These are phyloP conservation scores for Dactylis glomerata DNA, from an alignment of 176 grass and related monocot genomes.

Conservation along the genomic window DNA sequence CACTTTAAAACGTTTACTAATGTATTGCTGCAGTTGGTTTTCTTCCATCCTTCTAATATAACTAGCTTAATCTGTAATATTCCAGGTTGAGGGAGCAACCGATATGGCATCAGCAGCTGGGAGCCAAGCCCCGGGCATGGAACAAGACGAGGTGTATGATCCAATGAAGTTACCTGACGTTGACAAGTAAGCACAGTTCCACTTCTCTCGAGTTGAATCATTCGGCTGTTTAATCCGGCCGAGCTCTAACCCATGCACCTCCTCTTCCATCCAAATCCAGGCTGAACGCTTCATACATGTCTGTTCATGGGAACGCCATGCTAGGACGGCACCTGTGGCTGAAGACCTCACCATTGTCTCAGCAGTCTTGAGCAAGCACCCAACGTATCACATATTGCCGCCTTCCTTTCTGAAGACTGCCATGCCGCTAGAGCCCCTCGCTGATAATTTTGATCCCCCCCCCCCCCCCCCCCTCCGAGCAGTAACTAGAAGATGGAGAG, in stretches of 20 bases:
- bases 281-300: constrained; percentile 81
- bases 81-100: constrained; percentile 60
- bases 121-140: constrained; percentile 49
- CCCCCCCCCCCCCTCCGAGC: not conserved
- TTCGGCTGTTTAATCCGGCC: not conserved
- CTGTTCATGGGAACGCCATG: constrained; percentile 78
- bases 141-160: constrained; percentile 84
- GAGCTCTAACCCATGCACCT: constrained; percentile 19
- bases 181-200: constrained; percentile 52
- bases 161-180: constrained; percentile 86
- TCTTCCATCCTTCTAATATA: not conserved
- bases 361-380: constrained; percentile 21
- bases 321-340: constrained; percentile 82
- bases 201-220: not conserved
- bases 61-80: constrained; percentile 19
- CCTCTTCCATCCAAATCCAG: constrained; percentile 34
- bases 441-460: not conserved
- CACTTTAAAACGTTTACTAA: not conserved
- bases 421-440: not conserved
- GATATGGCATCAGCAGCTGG: constrained; percentile 44
- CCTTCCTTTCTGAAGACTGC: not conserved
- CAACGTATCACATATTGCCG: not conserved
- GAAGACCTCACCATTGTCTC: constrained; percentile 63
- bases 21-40: not conserved
- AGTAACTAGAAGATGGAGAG: not conserved